Conservation (phyloP, 2,329 filamentous ascomycete species). For the Cladophialophora carrionii region DNA sequence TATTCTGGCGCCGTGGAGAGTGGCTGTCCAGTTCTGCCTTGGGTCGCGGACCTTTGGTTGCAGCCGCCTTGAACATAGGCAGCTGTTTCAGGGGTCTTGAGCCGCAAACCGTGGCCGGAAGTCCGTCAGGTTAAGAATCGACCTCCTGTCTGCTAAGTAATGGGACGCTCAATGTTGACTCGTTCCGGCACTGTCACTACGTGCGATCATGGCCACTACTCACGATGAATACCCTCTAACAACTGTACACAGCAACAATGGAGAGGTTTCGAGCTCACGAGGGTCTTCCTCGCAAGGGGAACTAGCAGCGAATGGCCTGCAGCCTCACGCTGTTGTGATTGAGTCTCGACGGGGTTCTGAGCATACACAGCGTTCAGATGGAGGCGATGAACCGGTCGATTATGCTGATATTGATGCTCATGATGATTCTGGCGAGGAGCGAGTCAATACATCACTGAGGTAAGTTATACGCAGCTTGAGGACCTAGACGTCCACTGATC, state of each 20-base stretch:
- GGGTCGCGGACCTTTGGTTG: neutral
- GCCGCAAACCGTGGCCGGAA: neutral
- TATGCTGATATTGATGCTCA: neutral
- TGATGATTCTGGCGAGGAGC: neutral
- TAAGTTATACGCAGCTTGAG: neutral
- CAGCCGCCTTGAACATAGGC: neutral
- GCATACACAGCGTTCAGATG: neutral
- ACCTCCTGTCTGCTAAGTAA: neutral
- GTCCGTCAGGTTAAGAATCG: neutral
- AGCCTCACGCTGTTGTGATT: neutral
- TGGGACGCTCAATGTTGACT: neutral
- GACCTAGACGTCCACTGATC: neutral
- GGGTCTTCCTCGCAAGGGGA: neutral
- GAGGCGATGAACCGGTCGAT: neutral
- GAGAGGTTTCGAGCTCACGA: neutral
- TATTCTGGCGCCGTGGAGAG: neutral
- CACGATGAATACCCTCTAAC: conserved; percentile 1
- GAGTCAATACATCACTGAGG: conserved; percentile 9
- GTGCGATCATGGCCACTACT: neutral
- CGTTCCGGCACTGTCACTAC: neutral
- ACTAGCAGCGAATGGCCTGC: neutral
- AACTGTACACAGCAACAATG: neutral
- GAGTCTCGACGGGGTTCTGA: neutral
- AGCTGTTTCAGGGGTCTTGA: neutral
- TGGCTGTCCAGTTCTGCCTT: neutral